phyloP scores from a whole-genome alignment of 208 protist species.

The Leishmania gerbilli region DNA sequence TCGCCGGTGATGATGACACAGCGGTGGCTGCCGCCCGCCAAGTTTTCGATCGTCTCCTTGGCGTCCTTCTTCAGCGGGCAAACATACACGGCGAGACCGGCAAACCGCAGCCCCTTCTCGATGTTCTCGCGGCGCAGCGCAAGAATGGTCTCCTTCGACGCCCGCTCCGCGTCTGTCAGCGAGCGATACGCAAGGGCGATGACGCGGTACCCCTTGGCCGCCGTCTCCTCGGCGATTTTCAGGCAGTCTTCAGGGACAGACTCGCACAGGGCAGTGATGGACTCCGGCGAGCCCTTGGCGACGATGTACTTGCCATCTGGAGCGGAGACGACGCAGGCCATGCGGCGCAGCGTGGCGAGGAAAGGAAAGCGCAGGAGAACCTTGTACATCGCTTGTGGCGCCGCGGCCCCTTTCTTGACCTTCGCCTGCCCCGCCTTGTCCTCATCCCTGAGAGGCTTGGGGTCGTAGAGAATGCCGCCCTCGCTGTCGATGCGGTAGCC shows the following conservation, averaged over 20 bases:
- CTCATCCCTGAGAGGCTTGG: conserved; percentile 31
- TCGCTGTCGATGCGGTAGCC: conserved; percentile 85
- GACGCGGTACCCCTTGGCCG: conserved; percentile 94
- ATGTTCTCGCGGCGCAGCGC: conserved; percentile 76
- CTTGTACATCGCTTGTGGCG: conserved; percentile 46
- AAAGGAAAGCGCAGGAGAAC: conserved; percentile 96
- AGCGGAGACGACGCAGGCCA: conserved; percentile 90
- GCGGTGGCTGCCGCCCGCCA: conserved; percentile 83
- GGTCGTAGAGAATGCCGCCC: conserved; percentile 76
- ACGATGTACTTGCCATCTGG: conserved; percentile 79
- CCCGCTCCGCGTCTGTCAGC: conserved; percentile 53
- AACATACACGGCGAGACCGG: conserved; percentile 96
- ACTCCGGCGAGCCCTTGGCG: conserved; percentile 97
- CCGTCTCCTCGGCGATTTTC: conserved; percentile 72
- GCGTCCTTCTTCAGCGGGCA: conserved; percentile 96
- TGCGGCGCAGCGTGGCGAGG: conserved; percentile 94
- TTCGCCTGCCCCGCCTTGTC: conserved; percentile 14
- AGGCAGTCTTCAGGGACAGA: conserved; percentile 88
- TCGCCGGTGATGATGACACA: conserved; percentile 99
- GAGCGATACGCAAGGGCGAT: conserved; percentile 95
- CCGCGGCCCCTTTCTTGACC: conserved; percentile 5
- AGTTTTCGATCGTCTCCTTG: conserved; percentile 74
- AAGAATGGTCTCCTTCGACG: conserved; percentile 46
- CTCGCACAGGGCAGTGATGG: conserved; percentile 86
- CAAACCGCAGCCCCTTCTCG: conserved; percentile 94